Conservation (phyloP, 2,329 filamentous ascomycete species). For the Fusarium chlamydosporum region DNA sequence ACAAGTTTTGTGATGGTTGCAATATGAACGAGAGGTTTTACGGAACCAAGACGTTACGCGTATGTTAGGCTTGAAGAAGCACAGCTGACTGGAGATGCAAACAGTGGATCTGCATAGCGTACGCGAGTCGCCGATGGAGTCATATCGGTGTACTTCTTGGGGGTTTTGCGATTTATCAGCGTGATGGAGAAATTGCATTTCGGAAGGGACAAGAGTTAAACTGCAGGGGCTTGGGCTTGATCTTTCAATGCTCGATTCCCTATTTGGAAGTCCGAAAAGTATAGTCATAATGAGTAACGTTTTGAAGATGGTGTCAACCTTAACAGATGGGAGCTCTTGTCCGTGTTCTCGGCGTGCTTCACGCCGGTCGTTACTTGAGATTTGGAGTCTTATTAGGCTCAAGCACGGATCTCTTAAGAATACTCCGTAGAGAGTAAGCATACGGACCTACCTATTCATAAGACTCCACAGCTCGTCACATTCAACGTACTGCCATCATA, state of each 20-base stretch:
- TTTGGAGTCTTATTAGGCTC: too few species aligned
- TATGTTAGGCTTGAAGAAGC: constrained; percentile 17
- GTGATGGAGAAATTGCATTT: constrained; percentile 7
- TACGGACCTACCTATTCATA: too few species aligned
- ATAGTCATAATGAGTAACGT: constrained; percentile 33
- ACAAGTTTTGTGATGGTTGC: constrained; percentile 2
- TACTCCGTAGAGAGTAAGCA: too few species aligned
- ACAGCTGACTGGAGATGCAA: constrained; percentile 13
- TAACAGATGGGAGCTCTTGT: constrained; percentile 18
- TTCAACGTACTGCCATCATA: constrained; percentile 20
- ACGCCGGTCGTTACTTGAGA: constrained; percentile 25
- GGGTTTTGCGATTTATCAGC: constrained; percentile 28
- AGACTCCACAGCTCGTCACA: too few species aligned
- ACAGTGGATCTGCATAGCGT: constrained; percentile 31
- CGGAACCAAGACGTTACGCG: constrained; percentile 11
- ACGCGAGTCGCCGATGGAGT: constrained; percentile 26
- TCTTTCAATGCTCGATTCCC: constrained; percentile 7
- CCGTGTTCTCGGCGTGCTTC: constrained; percentile 35
- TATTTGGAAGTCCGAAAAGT: constrained; percentile 4
- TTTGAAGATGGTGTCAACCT: constrained; percentile 30
- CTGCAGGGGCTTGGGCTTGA: neutral
- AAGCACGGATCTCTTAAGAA: too few species aligned
- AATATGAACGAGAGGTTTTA: constrained; percentile 4
- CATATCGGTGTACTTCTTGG: constrained; percentile 15
- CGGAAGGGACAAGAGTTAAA: neutral